These are phyloP conservation scores for Filosporella fistucella DNA, from an alignment of 495 filamentous ascomycete species.

Conservation along the genomic window DNA sequence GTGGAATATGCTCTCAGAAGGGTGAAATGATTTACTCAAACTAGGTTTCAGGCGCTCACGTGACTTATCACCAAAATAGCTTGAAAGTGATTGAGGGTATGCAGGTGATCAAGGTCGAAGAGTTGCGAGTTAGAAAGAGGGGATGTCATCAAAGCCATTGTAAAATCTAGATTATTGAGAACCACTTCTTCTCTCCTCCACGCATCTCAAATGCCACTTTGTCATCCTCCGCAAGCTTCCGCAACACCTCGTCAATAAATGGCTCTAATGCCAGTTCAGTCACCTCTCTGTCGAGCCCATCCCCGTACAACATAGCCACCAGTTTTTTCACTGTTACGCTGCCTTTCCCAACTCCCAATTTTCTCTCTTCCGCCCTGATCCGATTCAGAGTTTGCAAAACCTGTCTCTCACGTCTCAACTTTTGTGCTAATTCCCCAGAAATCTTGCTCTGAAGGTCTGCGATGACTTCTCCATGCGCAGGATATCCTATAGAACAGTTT, in stretches of 20 bases:
- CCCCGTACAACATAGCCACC: constrained; percentile 34
- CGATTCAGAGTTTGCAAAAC: constrained; percentile 27
- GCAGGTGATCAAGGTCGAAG: too few relatives aligned
- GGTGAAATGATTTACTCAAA: too few relatives aligned
- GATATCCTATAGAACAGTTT: constrained; percentile 67
- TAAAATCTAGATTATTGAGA: too few relatives aligned
- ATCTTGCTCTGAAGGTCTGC: constrained; percentile 61
- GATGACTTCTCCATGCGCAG: constrained; percentile 76
- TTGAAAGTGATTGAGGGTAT: too few relatives aligned
- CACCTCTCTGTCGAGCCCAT: constrained; percentile 25
- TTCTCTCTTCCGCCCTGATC: constrained; percentile 7
- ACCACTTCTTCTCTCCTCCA: constrained; percentile 40
- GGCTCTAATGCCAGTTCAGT: constrained; percentile 35
- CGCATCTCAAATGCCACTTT: constrained; percentile 41
- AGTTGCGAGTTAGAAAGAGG: too few relatives aligned
- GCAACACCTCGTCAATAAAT: constrained; percentile 41
- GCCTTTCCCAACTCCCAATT: constrained; percentile 10
- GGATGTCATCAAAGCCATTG: too few relatives aligned
- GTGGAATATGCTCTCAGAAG: too few relatives aligned
- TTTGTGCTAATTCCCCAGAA: constrained; percentile 32
- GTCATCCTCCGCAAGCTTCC: constrained; percentile 45
- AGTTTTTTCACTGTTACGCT: constrained; percentile 36
- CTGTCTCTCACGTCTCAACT: constrained; percentile 32
- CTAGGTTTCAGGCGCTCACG: too few relatives aligned
- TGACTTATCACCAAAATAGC: too few relatives aligned